A percentile compares a stretch with the other conserved stretches of the same genome.
Conservation (phyloP, 805 yeast species). For the Candida yuanshanica region DNA sequence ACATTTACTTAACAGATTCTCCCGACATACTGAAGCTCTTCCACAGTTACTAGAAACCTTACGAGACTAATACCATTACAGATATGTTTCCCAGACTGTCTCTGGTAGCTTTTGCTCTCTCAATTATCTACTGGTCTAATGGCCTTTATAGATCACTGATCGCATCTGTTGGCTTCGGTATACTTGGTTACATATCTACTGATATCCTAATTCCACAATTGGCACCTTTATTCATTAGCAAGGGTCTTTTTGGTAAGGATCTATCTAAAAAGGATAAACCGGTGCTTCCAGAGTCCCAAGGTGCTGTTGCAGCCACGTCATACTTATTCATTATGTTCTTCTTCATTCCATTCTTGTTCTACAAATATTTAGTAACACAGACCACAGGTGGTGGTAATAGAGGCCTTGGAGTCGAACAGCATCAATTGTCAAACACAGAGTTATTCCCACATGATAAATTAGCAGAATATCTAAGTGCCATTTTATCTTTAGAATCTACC, state of each 20-base stretch:
- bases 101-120: constrained; percentile 7
- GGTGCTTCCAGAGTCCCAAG: constrained; percentile 83
- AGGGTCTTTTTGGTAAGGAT: constrained; percentile 86
- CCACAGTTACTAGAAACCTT: not conserved
- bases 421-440: constrained; percentile 6
- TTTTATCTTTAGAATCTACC: constrained; percentile 79
- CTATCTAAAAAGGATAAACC: constrained; percentile 72
- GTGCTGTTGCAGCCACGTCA: constrained; percentile 80
- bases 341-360: constrained; percentile 84
- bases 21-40: too few species aligned
- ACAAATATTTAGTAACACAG: constrained; percentile 58
- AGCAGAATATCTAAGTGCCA: constrained; percentile 80
- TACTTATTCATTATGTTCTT: constrained; percentile 77
- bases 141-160: constrained; percentile 21
- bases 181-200: constrained; percentile 61
- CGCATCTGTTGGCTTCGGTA: constrained; percentile 60
- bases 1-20: too few species aligned
- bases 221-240: constrained; percentile 58
- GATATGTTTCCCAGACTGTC: constrained; percentile 2
- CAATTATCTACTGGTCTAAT: constrained; percentile 15
- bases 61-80: not conserved
- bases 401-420: constrained; percentile 28
- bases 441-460: constrained; percentile 75
- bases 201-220: constrained; percentile 60
- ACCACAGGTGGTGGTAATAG: constrained; percentile 58